Base-by-base conservation (phyloP, 208 protist genomes). In the Trypanosoma avium region DNA sequence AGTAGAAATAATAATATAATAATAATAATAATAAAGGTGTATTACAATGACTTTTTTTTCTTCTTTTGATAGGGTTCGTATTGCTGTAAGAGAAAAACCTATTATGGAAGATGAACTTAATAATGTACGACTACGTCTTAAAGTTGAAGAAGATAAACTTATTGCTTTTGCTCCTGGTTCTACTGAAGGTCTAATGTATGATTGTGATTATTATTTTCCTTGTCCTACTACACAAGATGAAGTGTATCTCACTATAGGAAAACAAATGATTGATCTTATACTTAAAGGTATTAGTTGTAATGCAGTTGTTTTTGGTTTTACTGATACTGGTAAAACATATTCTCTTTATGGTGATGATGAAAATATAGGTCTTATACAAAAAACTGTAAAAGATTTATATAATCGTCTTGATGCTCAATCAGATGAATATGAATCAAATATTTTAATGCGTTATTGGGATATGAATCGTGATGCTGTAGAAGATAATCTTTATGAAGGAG, bases 191-290 rank as follows among this genome's bases (percentile, higher is more conserved):
- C 76, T 94, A 30, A 84, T 94, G 84, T 97, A 94, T 65, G 77
- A 95, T 77, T 95, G 89, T 43, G 91, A 97, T 70, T 97, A 93
- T 70, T 93, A 83, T 61, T 95, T 89, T 61, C 84, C 91, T 2
- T 72, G 79, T 43, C 77, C 84, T 27, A 65, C 87, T n/a, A 81
- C 78, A 7, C 87, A 94, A 57, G 67, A 86, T 8, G 84, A 93
- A 45, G 52, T 97, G 10, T 85, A 86, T 61, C 59, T 68, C 38
- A 92, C 86, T 13, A 90, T 97, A 36, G 91, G 91, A 2, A 47
- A 77, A 40, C 82, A 92, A 62, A 93, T 97, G 86, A 83, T 97
- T 29, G 88, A 97, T 62, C 53, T 92, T 21, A 76, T 82, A 13
- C 75, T 95, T 73, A 77, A 78, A 46, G 91, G 91, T 3, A 50